phyloP scores from a whole-genome alignment of 108 stramenopile genomes.

The Conticribra weissflogii region DNA sequence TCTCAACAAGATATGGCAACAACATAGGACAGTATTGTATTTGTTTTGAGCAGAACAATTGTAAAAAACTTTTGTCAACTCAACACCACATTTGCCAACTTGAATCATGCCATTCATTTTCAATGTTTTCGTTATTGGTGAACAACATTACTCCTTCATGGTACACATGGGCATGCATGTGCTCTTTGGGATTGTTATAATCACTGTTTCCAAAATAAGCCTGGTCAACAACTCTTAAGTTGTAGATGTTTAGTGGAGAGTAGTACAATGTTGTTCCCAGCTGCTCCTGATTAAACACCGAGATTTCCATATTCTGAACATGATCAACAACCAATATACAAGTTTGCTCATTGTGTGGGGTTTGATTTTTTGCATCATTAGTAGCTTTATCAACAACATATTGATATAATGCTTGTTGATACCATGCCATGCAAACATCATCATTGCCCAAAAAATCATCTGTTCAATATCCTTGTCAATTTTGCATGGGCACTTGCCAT shows the following conservation, averaged over 20 bases:
- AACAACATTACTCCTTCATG: not conserved
- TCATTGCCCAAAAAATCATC: not conserved
- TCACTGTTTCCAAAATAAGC: not conserved
- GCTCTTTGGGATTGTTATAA: not conserved
- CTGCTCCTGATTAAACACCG: slow-evolving; percentile 4
- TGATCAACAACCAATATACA: slow-evolving; percentile 11
- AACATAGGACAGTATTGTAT: slow-evolving; percentile 9
- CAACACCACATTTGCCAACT: not conserved
- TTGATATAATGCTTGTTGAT: not conserved
- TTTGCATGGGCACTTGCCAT: not conserved
- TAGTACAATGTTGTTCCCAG: slow-evolving; percentile 6
- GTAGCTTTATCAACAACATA: not conserved
- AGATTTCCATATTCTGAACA: slow-evolving; percentile 17
- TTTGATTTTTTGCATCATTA: not conserved
- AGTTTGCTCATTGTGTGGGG: not conserved
- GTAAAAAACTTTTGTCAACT: slow-evolving; percentile 4
- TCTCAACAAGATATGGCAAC: not conserved
- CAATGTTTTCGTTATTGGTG: not conserved
- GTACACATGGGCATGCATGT: slow-evolving; percentile 8
- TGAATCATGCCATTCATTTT: not conserved
- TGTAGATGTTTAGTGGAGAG: slow-evolving; percentile 1
- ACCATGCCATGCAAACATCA: not conserved
- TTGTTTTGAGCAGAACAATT: slow-evolving; percentile 16
- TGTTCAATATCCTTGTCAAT: slow-evolving; percentile 1
- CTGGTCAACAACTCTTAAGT: not conserved